These are phyloP conservation scores for Leucosporidium yakuticum DNA, from an alignment of 768 basidiomycete species.

Conservation along the genomic window DNA sequence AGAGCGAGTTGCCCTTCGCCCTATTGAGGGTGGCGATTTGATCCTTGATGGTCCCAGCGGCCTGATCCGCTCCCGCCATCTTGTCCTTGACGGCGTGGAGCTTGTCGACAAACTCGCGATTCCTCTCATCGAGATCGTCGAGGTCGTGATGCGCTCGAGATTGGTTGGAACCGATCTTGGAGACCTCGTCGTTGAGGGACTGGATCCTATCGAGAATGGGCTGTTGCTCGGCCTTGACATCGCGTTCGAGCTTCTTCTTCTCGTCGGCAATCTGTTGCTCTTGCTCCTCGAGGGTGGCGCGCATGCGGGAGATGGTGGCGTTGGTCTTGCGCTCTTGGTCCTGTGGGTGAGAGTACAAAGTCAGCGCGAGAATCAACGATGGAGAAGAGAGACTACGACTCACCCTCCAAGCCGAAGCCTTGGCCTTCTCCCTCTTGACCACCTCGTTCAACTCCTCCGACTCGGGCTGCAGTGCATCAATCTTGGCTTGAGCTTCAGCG, in stretches of 20 bases:
- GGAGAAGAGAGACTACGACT: not conserved
- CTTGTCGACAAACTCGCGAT: not conserved
- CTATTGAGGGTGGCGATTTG: slow-evolving; percentile 15
- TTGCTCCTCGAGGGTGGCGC: slow-evolving; percentile 39
- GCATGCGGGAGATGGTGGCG: not conserved
- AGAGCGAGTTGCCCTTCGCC: slow-evolving; percentile 29
- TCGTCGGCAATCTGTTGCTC: slow-evolving; percentile 55
- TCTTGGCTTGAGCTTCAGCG: no score
- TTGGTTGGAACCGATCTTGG: not conserved
- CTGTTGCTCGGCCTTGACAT: slow-evolving; percentile 23
- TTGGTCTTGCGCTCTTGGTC: slow-evolving; percentile 20
- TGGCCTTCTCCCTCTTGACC: slow-evolving; percentile 54
- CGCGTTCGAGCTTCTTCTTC: slow-evolving; percentile 50
- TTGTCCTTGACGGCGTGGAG: slow-evolving; percentile 1
- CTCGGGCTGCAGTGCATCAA: slow-evolving; percentile 35
- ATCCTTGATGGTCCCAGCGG: not conserved
- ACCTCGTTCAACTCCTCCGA: slow-evolving; percentile 47
- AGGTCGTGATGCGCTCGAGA: not conserved
- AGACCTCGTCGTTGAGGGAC: not conserved
- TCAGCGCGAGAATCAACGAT: not conserved
- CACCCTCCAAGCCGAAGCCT: slow-evolving; percentile 41
- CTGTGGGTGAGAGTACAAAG: not conserved
- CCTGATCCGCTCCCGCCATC: not conserved
- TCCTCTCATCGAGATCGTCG: not conserved
- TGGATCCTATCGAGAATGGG: slow-evolving; percentile 14